Evolutionary conservation across 83 land plant species (phyloP), one percentile per base, ranked within the genome.

Genomic region (Larix sibirica): DNA sequence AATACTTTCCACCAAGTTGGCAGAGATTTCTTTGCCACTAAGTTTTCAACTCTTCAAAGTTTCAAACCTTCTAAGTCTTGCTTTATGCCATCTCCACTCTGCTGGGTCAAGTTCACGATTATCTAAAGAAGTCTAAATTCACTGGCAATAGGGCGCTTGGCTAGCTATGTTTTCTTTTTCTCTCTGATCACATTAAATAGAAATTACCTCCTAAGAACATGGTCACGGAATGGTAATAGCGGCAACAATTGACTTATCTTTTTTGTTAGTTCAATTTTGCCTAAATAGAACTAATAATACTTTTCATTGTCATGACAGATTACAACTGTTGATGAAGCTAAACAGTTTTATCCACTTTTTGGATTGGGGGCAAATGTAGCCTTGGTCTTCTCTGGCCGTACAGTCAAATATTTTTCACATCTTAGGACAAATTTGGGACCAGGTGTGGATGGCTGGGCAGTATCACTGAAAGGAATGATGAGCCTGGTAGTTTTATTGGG

Each of bases 381-480:
- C 36, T 86, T 89, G n/a, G 84, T 89, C 21, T 89, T 89, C 63
- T 89, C 89, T 18, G 89, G 90, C n/a, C 86, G 90, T 21, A 89
- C 90, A 70, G 90, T 89, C 6, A 89, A 89, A 79, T 89, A 89
- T 47, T 89, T 89, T 81, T 89, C 90, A 21, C 83, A 86, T 26
- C 70, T 89, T 33, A 83, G 90, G 40, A 80, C 66, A 18, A 60
- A 84, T 54, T 38, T 89, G 58, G 86, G 86, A n/a, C 89, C 90
- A 28, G 89, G 90, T 21, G 90, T 89, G 10, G 90, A 89, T 86
- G 90, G 89, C 40, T 89, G 89, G 90, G 90, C 77, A 24, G 73
- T 83, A 67, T 89, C 90, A 12, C 63, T 89, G 79, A 89, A 82
- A 82, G 90, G 90, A 28, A 89, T 89, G 90, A 89, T 89, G 90